phyloP scores from a whole-genome alignment of 2,329 filamentous ascomycete species.

The Neoascochyta sp. region DNA sequence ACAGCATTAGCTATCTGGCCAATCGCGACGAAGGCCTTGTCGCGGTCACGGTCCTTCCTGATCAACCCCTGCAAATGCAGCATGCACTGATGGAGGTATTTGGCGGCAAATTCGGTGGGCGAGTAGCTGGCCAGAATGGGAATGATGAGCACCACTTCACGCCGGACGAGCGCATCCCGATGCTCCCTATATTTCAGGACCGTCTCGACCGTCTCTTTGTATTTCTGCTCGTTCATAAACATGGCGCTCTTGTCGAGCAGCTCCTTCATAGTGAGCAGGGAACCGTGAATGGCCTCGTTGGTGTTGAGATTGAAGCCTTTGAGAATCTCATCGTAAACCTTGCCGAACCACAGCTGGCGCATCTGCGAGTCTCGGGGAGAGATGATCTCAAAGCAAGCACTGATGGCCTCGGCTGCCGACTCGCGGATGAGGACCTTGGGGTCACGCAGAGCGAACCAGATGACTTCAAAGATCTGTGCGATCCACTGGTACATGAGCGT shows the following conservation, averaged over 20 bases:
- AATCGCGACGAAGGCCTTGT: conserved; percentile 91
- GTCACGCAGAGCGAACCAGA: conserved; percentile 92
- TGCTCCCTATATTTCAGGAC: conserved; percentile 92
- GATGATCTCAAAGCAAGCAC: conserved; percentile 93
- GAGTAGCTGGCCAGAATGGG: conserved; percentile 91
- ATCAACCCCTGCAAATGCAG: conserved; percentile 89
- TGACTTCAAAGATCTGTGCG: conserved; percentile 88
- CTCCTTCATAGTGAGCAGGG: conserved; percentile 86
- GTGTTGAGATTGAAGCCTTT: conserved; percentile 72
- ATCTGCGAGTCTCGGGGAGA: conserved; percentile 85
- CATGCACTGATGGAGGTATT: conserved; percentile 95
- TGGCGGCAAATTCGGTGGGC: conserved; percentile 80
- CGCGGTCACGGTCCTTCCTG: conserved; percentile 86
- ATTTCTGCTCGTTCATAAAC: conserved; percentile 93
- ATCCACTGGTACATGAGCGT: conserved; percentile 96
- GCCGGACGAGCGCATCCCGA: conserved; percentile 78
- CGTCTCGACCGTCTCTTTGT: conserved; percentile 87
- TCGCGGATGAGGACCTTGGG: conserved; percentile 86
- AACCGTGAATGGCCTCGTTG: conserved; percentile 89
- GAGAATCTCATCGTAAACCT: conserved; percentile 83
- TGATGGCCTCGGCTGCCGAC: conserved; percentile 87
- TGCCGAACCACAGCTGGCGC: conserved; percentile 81
- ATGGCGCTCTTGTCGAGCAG: conserved; percentile 92
- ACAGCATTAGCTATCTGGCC: conserved; percentile 96
- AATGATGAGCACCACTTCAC: conserved; percentile 86